A percentile compares a stretch with the other conserved stretches of the same genome.
phyloP scores from a whole-genome alignment of 768 basidiomycete species.

The Kwoniella sp. region DNA sequence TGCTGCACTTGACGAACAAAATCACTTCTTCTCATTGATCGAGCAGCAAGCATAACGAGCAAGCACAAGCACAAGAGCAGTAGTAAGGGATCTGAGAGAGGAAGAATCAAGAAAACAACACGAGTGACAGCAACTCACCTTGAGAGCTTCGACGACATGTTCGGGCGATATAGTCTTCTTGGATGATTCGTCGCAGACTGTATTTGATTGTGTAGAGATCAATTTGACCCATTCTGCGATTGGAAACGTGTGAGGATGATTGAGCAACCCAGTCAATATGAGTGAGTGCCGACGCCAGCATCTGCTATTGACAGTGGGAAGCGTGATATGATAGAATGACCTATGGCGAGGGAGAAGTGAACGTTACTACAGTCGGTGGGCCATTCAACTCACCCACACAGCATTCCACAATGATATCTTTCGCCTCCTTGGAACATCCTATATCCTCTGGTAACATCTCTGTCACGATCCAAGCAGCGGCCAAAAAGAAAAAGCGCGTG shows the following conservation, averaged over 20 bases:
- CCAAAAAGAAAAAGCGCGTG: too few species aligned
- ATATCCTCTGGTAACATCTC: constrained; percentile 88
- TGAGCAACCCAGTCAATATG: too few species aligned
- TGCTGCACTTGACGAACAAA: not conserved
- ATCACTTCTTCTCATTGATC: too few species aligned
- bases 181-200: constrained; percentile 95
- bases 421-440: constrained; percentile 90
- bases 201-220: constrained; percentile 95
- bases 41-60: too few species aligned
- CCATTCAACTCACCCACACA: constrained; percentile 77
- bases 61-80: too few species aligned
- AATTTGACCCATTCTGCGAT: constrained; percentile 93
- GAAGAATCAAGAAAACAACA: not conserved
- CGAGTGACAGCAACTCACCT: constrained; percentile 70
- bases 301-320: too few species aligned
- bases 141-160: constrained; percentile 88
- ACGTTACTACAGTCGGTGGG: not conserved
- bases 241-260: too few species aligned
- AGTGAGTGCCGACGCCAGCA: too few species aligned
- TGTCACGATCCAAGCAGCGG: constrained; percentile 49
- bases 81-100: not conserved
- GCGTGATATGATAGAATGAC: too few species aligned
- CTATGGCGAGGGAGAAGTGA: too few species aligned
- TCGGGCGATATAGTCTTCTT: constrained; percentile 99
- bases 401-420: constrained; percentile 95